A percentile compares a stretch with the other conserved stretches of the same genome.
Conservation (phyloP, 1,139 yeast genomes). For the Blastobotrys indianensis region DNA sequence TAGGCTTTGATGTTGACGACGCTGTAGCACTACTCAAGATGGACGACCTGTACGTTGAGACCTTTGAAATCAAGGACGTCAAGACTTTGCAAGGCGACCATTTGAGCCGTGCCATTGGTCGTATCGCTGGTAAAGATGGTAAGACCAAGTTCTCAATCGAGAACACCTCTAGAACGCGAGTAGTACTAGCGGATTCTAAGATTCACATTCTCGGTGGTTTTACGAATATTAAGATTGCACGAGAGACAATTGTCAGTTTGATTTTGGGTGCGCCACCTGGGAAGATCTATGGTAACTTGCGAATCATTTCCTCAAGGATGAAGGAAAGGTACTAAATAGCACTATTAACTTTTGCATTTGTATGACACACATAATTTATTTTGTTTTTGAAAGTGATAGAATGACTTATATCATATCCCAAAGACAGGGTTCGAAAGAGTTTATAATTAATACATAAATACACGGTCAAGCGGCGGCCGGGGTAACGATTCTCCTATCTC, state of each 20-base stretch:
- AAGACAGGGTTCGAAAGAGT: constrained; percentile 15
- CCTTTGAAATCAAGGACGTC: constrained; percentile 94
- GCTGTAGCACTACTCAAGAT: constrained; percentile 89
- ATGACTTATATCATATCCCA: neutral
- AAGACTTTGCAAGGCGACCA: constrained; percentile 94
- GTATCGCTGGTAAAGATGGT: constrained; percentile 99
- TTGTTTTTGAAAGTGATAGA: neutral
- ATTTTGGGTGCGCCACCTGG: constrained; percentile 99
- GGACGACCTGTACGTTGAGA: constrained; percentile 93
- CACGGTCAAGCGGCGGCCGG: too few species aligned
- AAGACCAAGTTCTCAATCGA: constrained; percentile 97
- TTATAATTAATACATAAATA: neutral
- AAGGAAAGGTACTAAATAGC: constrained; percentile 74
- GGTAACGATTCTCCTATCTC: too few species aligned
- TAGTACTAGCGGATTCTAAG: constrained; percentile 92
- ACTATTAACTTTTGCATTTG: constrained; percentile 3
- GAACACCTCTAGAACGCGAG: constrained; percentile 96
- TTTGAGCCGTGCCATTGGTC: constrained; percentile 95
- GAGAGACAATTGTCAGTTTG: constrained; percentile 90
- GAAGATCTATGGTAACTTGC: constrained; percentile 92
- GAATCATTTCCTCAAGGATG: constrained; percentile 94
- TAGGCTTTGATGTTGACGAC: constrained; percentile 95
- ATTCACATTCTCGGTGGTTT: constrained; percentile 96
- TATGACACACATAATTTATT: neutral
- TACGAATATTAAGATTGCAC: constrained; percentile 93